Base-by-base conservation (phyloP, 768 basidiomycete genomes). In the Suillus variegatus region DNA sequence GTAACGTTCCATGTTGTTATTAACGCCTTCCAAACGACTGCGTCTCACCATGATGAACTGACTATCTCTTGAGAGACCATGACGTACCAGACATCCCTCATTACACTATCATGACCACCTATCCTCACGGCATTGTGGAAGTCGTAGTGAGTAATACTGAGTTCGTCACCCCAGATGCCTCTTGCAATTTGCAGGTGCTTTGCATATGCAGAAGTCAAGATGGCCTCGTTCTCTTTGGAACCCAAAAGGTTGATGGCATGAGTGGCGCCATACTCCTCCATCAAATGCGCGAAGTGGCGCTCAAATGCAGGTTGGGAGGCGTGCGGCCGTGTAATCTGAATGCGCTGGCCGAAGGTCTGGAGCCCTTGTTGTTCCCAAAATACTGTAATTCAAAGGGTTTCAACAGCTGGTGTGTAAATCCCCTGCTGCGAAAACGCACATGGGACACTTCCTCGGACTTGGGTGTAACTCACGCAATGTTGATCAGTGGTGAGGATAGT, bases 341-440 rank as follows among this genome's bases (percentile, higher is more conserved):
- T 94, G 64, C 88, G 87, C 69, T 94, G 95, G 44, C 95, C 93
- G 73, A 99, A 95, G 0, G 97, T 96, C 73, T 96, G 94, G 47
- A 96, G 76, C 35, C 94, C 95, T 78, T 97, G 95, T 73, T 99
- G 97, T 75, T 99, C 97, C 97, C 97, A 99, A 75, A 99, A 99
- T 65, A 99, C 95, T 95, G 73, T 55, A 47, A 62, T 63, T 62
- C 54, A 43, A 54, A 64, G 25, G 64, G 69, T 71, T 41, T 58
- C 66, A 68, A 60, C 62, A 57, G 40, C 40, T 44, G 58, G 54
- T 12, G 47, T 43, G 25, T n/a, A 0, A 40, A 58, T 43, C 8
- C 36, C 20, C 25, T 36, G 36, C 55, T 63, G 32, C 51, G 67
- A 69, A 71, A 62, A 87, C 94, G 73, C 82, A 97, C 95, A 82